Evolutionary conservation across 75 land plant species (phyloP), one percentile per base, ranked within the genome.

Genomic region (Gnetum montanum): DNA sequence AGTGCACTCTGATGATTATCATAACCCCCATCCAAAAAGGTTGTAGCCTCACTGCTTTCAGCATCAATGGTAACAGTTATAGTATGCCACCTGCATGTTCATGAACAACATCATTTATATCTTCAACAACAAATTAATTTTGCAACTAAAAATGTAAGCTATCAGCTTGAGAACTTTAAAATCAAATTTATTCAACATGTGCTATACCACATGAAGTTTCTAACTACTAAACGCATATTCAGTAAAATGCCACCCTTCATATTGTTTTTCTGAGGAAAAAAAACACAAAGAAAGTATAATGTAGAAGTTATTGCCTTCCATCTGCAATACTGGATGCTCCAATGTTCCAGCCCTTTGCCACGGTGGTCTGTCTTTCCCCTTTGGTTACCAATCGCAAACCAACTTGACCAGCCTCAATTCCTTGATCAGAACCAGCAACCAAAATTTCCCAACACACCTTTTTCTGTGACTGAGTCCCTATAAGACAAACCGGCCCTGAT

Each of bases 331-430:
- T 73, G 23, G 85, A 66, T 34, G 71, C 75, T 49, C 99, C 86
- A 46, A 95, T 79, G 65, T 73, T 75, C 92, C 92, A 89, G 43
- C 85, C 85, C 59, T 76, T 85, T 1, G 82, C 79, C 28, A 80
- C 79, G 54, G 74, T 84, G 6, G 97, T 81, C 43, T 83, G 97
- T 59, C 83, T 95, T 30, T 91, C 96, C 59, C 93, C 89, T 79
- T 86, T 95, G 24, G 77, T 68, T 38, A 95, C 84, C 31, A 95
- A 60, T 34, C 86, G 72, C 10, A 95, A 65, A 19, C 99, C 97
- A 67, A 95, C 86, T 70, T 95, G 99, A 44, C 99, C 99, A 58
- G 98, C 90, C 67, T 95, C 99, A 55, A 95, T 80, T 41, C 90
- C 95, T 61, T 92, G 91, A 56, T 95, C 95, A 15, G 93, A 77